Conservation (phyloP, 2,329 filamentous ascomycete genomes). For the Aaosphaeria pasadenensis region DNA sequence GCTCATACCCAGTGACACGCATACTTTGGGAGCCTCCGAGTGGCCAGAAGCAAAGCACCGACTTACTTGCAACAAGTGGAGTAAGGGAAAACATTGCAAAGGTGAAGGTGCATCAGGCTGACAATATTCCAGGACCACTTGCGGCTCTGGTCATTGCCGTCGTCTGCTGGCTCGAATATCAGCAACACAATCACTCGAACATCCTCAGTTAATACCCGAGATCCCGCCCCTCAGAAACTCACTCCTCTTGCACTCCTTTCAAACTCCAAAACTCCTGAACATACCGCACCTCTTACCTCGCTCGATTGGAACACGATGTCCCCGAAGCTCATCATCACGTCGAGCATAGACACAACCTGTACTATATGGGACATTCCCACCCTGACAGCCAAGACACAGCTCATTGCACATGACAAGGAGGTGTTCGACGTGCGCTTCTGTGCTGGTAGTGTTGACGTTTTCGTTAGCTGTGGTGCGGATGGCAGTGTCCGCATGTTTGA, state of each 20-base stretch:
- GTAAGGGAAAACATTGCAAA: no score
- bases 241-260: slow-evolving; percentile 90
- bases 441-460: slow-evolving; percentile 96
- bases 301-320: slow-evolving; percentile 98
- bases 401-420: slow-evolving; percentile 98
- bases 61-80: slow-evolving; percentile 90
- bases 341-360: slow-evolving; percentile 97
- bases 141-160: slow-evolving; percentile 86
- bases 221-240: slow-evolving; percentile 69
- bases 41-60: slow-evolving; percentile 90
- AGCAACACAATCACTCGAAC: slow-evolving; percentile 69
- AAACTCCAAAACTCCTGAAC: slow-evolving; percentile 97
- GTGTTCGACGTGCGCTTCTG: slow-evolving; percentile 98
- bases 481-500: slow-evolving; percentile 99
- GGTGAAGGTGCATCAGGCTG: no score
- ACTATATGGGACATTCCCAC: slow-evolving; percentile 99
- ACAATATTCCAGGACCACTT: slow-evolving; percentile 63
- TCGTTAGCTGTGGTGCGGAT: slow-evolving; percentile 95
- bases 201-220: slow-evolving; percentile 59
- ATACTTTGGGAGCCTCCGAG: slow-evolving; percentile 96
- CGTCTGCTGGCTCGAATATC: slow-evolving; percentile 49
- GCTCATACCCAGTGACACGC: slow-evolving; percentile 94
- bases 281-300: slow-evolving; percentile 93
- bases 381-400: slow-evolving; percentile 92
- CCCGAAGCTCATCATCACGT: slow-evolving; percentile 95